These are phyloP conservation scores for Avicennia marina DNA, from an alignment of 257 asterid genomes.

Conservation along the genomic window DNA sequence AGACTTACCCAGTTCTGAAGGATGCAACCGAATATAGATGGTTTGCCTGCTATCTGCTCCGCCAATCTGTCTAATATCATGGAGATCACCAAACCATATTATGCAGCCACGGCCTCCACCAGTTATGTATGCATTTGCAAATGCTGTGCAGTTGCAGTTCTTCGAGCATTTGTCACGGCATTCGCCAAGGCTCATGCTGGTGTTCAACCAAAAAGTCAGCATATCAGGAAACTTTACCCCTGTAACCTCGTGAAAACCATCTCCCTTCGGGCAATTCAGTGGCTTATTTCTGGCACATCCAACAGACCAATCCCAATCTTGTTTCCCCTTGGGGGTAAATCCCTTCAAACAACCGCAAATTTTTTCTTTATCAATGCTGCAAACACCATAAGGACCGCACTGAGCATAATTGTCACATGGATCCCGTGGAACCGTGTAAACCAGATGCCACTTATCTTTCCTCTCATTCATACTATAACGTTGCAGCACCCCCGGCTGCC, in stretches of 20 bases:
- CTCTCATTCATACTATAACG: constrained; percentile 5
- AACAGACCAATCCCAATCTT: constrained; percentile 30
- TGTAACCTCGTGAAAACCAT: constrained; percentile 20
- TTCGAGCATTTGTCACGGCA: constrained; percentile 20
- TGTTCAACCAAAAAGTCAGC: constrained; percentile 12
- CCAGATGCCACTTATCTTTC: constrained; percentile 14
- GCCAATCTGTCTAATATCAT: constrained; percentile 27
- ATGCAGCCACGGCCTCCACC: constrained; percentile 26
- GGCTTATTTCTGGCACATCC: constrained; percentile 24
- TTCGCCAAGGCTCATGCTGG: constrained; percentile 21
- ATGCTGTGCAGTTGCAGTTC: constrained; percentile 27
- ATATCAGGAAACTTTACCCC: constrained; percentile 25
- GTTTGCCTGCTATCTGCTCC: constrained; percentile 17
- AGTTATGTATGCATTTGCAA: constrained; percentile 23
- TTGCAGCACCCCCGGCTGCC: neutral
- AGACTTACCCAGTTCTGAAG: constrained; percentile 27
- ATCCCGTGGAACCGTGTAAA: neutral
- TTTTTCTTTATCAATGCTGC: neutral
- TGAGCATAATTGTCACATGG: constrained; percentile 18
- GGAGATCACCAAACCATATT: constrained; percentile 35
- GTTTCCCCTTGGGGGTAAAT: neutral
- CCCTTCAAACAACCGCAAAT: constrained; percentile 29
- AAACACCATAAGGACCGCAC: constrained; percentile 33
- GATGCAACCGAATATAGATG: constrained; percentile 29
- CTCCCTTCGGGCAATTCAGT: constrained; percentile 15